Conservation (phyloP, 2,329 filamentous ascomycete genomes). For the Aspergillus caelatus region DNA sequence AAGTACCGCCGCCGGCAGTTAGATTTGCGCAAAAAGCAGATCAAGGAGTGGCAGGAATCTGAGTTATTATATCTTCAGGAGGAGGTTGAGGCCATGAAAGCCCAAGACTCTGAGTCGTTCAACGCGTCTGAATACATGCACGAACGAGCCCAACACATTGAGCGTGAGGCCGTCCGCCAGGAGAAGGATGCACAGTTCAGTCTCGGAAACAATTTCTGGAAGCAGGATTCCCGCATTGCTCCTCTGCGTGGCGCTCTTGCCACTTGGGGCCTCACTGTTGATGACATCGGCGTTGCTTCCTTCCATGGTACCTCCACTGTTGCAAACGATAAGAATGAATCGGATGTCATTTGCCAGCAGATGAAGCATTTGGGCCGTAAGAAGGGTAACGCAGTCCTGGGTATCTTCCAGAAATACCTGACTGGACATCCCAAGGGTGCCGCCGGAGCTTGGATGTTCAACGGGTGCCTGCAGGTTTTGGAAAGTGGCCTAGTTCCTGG, state of each 20-base stretch:
- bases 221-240: conserved; percentile 88
- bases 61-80: conserved; percentile 92
- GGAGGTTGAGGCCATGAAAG: conserved; percentile 88
- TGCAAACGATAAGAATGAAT: conserved; percentile 99
- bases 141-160: conserved; percentile 83
- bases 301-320: conserved; percentile 99
- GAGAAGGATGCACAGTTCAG: conserved; percentile 91
- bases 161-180: conserved; percentile 83
- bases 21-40: conserved; percentile 88
- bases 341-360: conserved; percentile 94
- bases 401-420: conserved; percentile 99
- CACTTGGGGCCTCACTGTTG: conserved; percentile 96
- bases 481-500: conserved; percentile 93
- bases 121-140: conserved; percentile 82
- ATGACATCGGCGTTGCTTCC: conserved; percentile 91
- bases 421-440: conserved; percentile 99
- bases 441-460: conserved; percentile 99
- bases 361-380: conserved; percentile 89
- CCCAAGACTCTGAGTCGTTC: conserved; percentile 70
- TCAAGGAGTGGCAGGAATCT: conserved; percentile 94
- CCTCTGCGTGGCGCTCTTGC: conserved; percentile 94
- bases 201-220: conserved; percentile 99
- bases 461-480: conserved; percentile 93
- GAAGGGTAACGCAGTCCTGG: conserved; percentile 94
- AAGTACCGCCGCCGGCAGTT: conserved; percentile 96